Conservation (phyloP, 2,329 filamentous ascomycete genomes). For the Aureobasidium sp. region DNA sequence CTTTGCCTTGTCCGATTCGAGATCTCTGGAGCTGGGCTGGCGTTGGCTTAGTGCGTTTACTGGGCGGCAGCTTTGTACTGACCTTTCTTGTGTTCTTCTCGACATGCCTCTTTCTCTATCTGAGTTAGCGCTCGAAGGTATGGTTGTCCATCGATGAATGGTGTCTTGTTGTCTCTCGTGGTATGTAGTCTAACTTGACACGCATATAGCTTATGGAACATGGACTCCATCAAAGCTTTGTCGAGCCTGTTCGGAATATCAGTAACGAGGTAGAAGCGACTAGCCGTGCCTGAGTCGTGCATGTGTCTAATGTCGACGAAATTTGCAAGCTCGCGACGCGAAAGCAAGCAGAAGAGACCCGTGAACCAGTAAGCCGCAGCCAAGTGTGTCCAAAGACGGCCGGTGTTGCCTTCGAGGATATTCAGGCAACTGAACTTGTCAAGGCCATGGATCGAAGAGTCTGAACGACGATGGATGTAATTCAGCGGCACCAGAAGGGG, state of each 20-base stretch:
- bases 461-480: background rate
- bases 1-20: background rate
- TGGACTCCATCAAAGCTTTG: background rate
- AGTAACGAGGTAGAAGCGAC: background rate
- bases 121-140: background rate
- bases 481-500: background rate
- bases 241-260: background rate
- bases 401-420: background rate
- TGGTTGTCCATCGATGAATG: background rate
- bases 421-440: conserved; percentile 2
- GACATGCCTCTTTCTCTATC: background rate
- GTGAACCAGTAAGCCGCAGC: background rate
- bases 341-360: background rate
- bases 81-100: background rate
- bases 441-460: background rate
- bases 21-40: background rate
- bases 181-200: background rate
- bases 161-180: background rate
- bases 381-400: background rate
- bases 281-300: background rate
- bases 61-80: background rate
- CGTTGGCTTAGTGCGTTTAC: background rate
- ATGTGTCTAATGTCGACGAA: background rate
- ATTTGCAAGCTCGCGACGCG: background rate
- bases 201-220: background rate